These are phyloP conservation scores for Phytophthora aleatoria DNA, from an alignment of 352 stramenopile species.

Conservation along the genomic window DNA sequence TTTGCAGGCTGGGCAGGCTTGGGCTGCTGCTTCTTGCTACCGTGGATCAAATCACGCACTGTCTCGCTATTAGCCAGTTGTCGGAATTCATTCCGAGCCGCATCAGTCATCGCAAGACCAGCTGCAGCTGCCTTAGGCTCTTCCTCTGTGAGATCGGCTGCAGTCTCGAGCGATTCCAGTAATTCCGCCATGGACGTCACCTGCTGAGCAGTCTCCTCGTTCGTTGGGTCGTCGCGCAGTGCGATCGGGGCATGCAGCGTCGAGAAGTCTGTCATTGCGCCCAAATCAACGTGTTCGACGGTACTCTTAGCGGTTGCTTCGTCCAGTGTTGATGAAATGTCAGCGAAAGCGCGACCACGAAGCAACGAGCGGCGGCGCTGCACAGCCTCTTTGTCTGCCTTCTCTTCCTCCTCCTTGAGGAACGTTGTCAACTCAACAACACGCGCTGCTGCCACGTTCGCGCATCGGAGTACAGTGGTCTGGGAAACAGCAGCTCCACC, in stretches of 20 bases:
- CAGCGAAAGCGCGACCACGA: constrained; percentile 71
- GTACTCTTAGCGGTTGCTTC: constrained; percentile 33
- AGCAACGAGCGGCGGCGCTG: constrained; percentile 69
- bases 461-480: constrained; percentile 74
- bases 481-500: constrained; percentile 75
- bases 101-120: constrained; percentile 35
- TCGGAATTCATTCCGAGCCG: constrained; percentile 58
- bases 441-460: constrained; percentile 78
- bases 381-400: constrained; percentile 72
- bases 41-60: constrained; percentile 49
- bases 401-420: constrained; percentile 76
- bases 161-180: constrained; percentile 71
- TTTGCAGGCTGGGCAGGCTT: constrained; percentile 10
- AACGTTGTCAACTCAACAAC: constrained; percentile 79
- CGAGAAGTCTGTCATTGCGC: constrained; percentile 83
- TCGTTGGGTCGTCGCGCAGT: constrained; percentile 62
- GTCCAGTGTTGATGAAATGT: constrained; percentile 54
- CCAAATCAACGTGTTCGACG: constrained; percentile 66
- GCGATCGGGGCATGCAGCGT: constrained; percentile 80
- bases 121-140: constrained; percentile 10
- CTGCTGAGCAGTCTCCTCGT: constrained; percentile 54
- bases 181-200: constrained; percentile 77
- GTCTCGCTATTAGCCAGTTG: constrained; percentile 58
- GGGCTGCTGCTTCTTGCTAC: constrained; percentile 29
- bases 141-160: constrained; percentile 42